Evolutionary conservation across 345 rosid species (phyloP).

Genomic region (Schrenkiella parvula): DNA sequence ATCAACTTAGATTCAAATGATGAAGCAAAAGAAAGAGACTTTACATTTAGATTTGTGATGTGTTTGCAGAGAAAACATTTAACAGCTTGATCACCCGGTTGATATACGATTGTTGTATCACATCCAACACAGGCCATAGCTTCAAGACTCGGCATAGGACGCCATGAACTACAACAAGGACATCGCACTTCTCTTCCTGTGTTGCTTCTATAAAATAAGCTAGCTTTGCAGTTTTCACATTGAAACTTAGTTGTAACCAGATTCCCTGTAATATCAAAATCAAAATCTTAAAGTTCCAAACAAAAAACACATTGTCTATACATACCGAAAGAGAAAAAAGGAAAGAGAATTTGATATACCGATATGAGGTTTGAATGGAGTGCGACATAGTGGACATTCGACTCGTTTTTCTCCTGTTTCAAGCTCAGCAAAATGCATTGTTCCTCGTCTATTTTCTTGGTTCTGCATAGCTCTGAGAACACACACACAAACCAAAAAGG

Average conservation of each 20-base stretch:
- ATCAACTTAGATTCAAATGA: neutral
- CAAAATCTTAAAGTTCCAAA: neutral
- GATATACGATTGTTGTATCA: neutral
- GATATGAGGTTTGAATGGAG: slow-evolving; percentile 1
- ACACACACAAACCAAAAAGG: neutral
- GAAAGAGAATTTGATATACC: slow-evolving; percentile 2
- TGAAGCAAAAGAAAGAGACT: neutral
- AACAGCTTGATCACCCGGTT: slow-evolving; percentile 7
- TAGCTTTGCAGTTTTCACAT: slow-evolving; percentile 12
- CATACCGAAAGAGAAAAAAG: neutral
- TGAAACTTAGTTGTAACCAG: neutral
- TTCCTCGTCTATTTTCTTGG: neutral
- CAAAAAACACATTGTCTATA: neutral
- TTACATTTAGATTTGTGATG: slow-evolving; percentile 11
- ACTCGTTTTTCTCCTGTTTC: neutral
- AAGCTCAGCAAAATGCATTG: neutral
- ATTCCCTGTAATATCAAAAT: slow-evolving; percentile 1
- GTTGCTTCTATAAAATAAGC: neutral
- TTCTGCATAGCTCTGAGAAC: slow-evolving; percentile 19
- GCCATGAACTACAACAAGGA: neutral
- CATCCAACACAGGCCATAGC: slow-evolving; percentile 20
- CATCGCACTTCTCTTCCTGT: neutral
- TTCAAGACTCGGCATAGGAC: slow-evolving; percentile 1
- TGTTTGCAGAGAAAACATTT: slow-evolving; percentile 23
- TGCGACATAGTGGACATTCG: slow-evolving; percentile 12